Percentiles rank a stretch among this genome's conserved stretches.
These are phyloP conservation scores for Leishmania aethiopica DNA, from an alignment of 208 protist genomes.

Conservation along the genomic window DNA sequence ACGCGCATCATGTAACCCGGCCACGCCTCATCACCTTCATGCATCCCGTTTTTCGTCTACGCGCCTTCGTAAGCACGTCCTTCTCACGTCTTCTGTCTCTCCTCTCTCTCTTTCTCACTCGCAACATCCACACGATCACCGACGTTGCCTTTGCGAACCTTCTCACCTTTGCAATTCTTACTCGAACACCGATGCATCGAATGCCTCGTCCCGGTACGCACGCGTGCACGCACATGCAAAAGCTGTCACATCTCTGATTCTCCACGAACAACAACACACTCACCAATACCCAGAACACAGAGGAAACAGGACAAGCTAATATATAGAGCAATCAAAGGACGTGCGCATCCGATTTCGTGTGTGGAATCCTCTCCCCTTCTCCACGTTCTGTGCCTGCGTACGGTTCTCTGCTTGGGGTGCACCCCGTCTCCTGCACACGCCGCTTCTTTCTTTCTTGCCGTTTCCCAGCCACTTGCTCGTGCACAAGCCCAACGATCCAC, in stretches of 20 bases:
- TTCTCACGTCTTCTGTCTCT: not conserved
- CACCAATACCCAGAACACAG: not conserved
- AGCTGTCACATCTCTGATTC: not conserved
- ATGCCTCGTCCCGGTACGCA: not conserved
- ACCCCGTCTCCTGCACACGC: not conserved
- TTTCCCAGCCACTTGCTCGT: not conserved
- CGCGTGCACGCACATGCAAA: not conserved
- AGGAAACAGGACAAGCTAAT: not conserved
- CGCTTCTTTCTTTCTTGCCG: not conserved
- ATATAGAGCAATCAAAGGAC: not conserved
- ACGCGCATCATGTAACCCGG: not conserved
- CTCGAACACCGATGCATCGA: not conserved
- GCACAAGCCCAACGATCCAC: not conserved
- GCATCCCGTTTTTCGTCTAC: not conserved
- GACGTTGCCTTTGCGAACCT: not conserved
- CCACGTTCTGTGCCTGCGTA: not conserved
- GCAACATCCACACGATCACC: not conserved
- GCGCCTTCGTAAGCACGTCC: not conserved
- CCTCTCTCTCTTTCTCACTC: not conserved
- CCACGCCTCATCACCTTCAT: not conserved
- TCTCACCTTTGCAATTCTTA: not conserved
- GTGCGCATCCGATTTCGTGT: not conserved
- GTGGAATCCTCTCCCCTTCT: not conserved
- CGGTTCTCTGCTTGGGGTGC: not conserved
- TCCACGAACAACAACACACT: not conserved